Evolutionary conservation across 2,329 filamentous ascomycete genomes (phyloP).

Genomic region (Exophiala dermatitidis): DNA sequence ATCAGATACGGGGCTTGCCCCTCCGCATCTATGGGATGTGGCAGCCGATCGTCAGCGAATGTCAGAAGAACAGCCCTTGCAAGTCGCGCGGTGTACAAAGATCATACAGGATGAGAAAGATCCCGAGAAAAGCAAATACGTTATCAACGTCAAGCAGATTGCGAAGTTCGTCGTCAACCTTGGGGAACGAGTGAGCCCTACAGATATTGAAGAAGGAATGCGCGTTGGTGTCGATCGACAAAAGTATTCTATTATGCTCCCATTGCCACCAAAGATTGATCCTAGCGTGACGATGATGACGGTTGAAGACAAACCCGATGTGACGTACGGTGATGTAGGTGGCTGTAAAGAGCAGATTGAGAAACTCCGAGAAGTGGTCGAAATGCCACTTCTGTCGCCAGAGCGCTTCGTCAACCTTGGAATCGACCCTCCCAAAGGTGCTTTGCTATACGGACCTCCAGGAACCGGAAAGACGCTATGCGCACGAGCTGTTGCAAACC

Average conservation of each 20-base stretch:
- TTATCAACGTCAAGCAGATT: slow-evolving; percentile 99
- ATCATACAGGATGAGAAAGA: slow-evolving; percentile 97
- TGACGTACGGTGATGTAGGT: slow-evolving; percentile 97
- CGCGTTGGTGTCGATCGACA: slow-evolving; percentile 95
- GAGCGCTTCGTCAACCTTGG: slow-evolving; percentile 98
- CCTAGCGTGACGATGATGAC: slow-evolving; percentile 99
- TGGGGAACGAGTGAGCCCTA: slow-evolving; percentile 91
- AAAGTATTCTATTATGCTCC: slow-evolving; percentile 98
- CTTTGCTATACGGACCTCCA: slow-evolving; percentile 89
- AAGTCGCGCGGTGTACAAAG: slow-evolving; percentile 97
- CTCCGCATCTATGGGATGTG: slow-evolving; percentile 97
- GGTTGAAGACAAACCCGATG: slow-evolving; percentile 98
- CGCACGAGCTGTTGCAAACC: slow-evolving; percentile 91
- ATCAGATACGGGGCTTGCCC: slow-evolving; percentile 95
- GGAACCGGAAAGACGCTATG: slow-evolving; percentile 99
- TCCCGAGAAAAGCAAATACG: slow-evolving; percentile 97
- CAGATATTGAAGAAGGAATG: slow-evolving; percentile 99
- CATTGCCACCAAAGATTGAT: slow-evolving; percentile 95
- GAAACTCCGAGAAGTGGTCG: slow-evolving; percentile 95
- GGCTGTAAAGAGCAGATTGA: slow-evolving; percentile 99
- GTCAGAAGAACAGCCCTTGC: slow-evolving; percentile 94
- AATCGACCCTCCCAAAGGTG: slow-evolving; percentile 97
- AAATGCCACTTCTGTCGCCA: slow-evolving; percentile 93
- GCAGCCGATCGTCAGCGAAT: slow-evolving; percentile 97
- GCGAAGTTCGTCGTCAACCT: slow-evolving; percentile 98